Evolutionary conservation across 345 rosid species (phyloP).

Genomic region (Hibiscus mutabilis): DNA sequence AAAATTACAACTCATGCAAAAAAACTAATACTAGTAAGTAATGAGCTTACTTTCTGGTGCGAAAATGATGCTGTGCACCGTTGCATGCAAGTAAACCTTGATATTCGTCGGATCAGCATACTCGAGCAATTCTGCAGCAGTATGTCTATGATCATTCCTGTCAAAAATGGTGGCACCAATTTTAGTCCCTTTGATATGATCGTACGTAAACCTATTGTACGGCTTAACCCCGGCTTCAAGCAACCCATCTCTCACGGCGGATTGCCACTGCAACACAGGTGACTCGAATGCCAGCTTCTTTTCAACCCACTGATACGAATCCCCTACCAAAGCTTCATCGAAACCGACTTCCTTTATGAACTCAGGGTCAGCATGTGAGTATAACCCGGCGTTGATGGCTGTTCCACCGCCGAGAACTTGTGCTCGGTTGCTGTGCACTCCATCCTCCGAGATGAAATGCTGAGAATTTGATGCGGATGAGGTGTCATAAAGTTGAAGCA

Average conservation of each 20-base stretch:
- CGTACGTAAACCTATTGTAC: slow-evolving; percentile 56
- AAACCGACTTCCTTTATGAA: slow-evolving; percentile 41
- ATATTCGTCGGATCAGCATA: slow-evolving; percentile 45
- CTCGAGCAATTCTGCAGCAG: slow-evolving; percentile 68
- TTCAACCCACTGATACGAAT: slow-evolving; percentile 71
- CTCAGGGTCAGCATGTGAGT: slow-evolving; percentile 43
- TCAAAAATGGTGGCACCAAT: slow-evolving; percentile 67
- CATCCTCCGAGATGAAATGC: slow-evolving; percentile 65
- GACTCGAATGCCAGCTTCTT: slow-evolving; percentile 51
- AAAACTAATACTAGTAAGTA: too few relatives aligned
- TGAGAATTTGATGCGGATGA: slow-evolving; percentile 52
- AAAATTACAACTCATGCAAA: too few relatives aligned
- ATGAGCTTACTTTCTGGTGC: slow-evolving; percentile 19
- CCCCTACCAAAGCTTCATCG: slow-evolving; percentile 35
- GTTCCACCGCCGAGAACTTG: slow-evolving; percentile 85
- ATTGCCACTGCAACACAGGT: slow-evolving; percentile 50
- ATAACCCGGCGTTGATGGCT: slow-evolving; percentile 68
- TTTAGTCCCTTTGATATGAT: slow-evolving; percentile 63
- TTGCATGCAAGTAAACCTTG: slow-evolving; percentile 55
- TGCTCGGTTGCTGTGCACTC: slow-evolving; percentile 63
- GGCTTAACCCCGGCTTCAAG: slow-evolving; percentile 61
- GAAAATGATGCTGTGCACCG: slow-evolving; percentile 49
- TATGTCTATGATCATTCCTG: slow-evolving; percentile 54
- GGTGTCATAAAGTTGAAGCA: slow-evolving; percentile 25
- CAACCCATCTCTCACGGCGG: slow-evolving; percentile 70